Evolutionary conservation across 164 flowering plant species (phyloP).

Genomic region (Annona cherimola): DNA sequence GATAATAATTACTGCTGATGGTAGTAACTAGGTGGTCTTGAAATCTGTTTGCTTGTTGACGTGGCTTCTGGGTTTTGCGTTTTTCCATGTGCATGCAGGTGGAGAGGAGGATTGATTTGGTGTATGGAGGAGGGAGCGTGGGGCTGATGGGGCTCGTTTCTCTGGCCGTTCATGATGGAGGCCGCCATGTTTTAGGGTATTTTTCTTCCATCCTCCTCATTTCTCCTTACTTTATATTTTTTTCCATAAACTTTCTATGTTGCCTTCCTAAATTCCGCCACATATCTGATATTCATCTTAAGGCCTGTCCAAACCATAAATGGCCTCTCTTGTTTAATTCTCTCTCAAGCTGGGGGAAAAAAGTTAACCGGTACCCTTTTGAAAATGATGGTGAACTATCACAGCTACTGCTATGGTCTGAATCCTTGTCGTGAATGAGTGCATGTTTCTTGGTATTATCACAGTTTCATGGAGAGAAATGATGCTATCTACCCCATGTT

Average conservation of each 20-base stretch:
- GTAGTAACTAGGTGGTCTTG: neutral
- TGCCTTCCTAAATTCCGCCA: neutral
- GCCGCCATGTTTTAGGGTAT: conserved; percentile 98
- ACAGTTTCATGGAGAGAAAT: neutral
- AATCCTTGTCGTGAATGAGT: neutral
- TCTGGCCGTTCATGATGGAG: conserved; percentile 98
- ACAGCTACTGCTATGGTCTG: neutral
- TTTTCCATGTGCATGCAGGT: conserved; percentile 42
- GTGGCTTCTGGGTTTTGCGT: conserved; percentile 25
- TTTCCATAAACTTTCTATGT: neutral
- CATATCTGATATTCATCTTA: neutral
- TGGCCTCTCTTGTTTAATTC: too few relatives aligned
- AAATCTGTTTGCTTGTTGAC: conserved; percentile 3
- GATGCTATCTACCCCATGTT: neutral
- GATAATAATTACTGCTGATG: neutral
- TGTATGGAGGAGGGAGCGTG: conserved; percentile 97
- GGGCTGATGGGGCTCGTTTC: conserved; percentile 99
- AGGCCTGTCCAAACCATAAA: neutral
- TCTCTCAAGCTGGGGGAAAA: neutral
- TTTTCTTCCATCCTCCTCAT: conserved; percentile 22
- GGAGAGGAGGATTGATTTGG: conserved; percentile 93
- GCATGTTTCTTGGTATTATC: neutral
- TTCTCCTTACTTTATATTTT: neutral
- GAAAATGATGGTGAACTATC: neutral
- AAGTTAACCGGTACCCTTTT: neutral